These are phyloP conservation scores for Aspergillus sclerotioniger DNA, from an alignment of 495 filamentous ascomycete genomes.

Conservation along the genomic window DNA sequence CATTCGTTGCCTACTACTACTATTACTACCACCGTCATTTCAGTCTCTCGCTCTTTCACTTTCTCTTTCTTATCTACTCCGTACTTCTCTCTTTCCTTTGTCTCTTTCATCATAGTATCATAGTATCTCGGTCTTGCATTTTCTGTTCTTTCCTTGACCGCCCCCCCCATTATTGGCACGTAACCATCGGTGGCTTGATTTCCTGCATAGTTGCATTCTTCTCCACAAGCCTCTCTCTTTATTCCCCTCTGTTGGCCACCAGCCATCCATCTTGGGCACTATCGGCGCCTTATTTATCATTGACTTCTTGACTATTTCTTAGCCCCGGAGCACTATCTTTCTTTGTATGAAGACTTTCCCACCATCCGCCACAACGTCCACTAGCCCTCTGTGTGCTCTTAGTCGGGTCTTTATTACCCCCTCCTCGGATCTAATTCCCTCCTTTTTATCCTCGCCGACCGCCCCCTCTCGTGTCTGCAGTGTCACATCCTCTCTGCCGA, in stretches of 20 bases:
- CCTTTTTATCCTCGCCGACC: slow-evolving; percentile 6
- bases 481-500: neutral
- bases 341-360: neutral
- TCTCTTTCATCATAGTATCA: slow-evolving; percentile 12
- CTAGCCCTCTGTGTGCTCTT: neutral
- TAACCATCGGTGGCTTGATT: slow-evolving; percentile 10
- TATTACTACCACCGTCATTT: neutral
- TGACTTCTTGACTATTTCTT: slow-evolving; percentile 11
- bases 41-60: neutral
- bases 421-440: slow-evolving; percentile 9
- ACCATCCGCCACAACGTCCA: neutral
- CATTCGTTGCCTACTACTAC: neutral
- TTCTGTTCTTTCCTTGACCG: neutral
- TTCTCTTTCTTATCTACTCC: slow-evolving; percentile 2
- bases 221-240: slow-evolving; percentile 1
- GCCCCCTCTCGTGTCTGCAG: slow-evolving; percentile 9
- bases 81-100: neutral
- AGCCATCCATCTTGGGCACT: neutral
- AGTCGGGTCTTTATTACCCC: neutral
- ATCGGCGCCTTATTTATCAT: neutral
- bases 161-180: slow-evolving; percentile 9
- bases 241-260: neutral
- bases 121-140: neutral
- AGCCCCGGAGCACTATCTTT: slow-evolving; percentile 2
- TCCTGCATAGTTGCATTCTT: slow-evolving; percentile 14